Conservation (phyloP, 2,329 filamentous ascomycete species). For the Fusarium algeriense region DNA sequence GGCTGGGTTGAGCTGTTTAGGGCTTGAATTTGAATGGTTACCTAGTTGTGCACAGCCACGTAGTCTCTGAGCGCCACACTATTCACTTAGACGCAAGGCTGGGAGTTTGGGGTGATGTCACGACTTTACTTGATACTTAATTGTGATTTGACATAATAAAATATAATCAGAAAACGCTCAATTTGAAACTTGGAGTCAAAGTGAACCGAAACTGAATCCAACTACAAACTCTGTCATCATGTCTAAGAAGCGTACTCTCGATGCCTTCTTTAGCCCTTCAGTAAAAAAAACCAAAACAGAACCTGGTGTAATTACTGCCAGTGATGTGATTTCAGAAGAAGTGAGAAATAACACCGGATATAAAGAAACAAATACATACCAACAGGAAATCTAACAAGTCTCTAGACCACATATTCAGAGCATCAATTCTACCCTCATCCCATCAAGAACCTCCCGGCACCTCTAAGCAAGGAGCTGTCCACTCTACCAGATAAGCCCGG, state of each 20-base stretch:
- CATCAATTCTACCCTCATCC: conserved; percentile 65
- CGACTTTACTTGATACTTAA: conserved; percentile 22
- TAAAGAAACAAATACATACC: neutral
- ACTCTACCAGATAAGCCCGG: conserved; percentile 65
- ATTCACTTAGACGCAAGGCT: conserved; percentile 27
- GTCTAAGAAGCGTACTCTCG: conserved; percentile 67
- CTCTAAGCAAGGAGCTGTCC: conserved; percentile 55
- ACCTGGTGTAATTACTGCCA: neutral
- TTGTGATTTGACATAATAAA: neutral
- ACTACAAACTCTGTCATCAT: conserved; percentile 15
- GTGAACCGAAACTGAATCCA: neutral
- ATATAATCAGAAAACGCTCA: neutral
- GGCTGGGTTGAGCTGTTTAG: conserved; percentile 49
- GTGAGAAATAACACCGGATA: neutral
- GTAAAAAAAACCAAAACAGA: conserved; percentile 44
- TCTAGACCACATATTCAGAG: conserved; percentile 49
- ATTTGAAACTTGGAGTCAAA: too few species aligned
- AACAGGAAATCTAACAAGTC: neutral
- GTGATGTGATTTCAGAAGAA: conserved; percentile 13
- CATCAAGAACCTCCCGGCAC: conserved; percentile 58
- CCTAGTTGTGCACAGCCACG: conserved; percentile 36
- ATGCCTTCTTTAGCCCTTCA: conserved; percentile 70
- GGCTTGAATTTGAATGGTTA: conserved; percentile 25
- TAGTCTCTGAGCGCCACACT: conserved; percentile 37
- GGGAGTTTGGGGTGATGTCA: conserved; percentile 39